Evolutionary conservation across 331 rosid species (phyloP).

Genomic region (Malus hybrid): DNA sequence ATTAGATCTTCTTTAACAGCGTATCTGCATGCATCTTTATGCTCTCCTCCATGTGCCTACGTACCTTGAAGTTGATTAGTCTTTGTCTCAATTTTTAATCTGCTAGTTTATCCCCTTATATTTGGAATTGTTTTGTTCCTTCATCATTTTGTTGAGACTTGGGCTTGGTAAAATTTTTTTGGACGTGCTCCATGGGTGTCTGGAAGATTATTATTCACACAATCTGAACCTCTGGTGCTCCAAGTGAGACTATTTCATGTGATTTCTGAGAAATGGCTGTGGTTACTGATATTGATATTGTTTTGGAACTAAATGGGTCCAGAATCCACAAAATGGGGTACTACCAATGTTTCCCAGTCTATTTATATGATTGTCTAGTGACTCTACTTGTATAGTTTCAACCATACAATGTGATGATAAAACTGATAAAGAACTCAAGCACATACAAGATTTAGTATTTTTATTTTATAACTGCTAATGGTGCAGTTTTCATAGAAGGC

Average conservation of each 20-base stretch:
- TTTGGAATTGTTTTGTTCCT: not conserved
- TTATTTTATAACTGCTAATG: not conserved
- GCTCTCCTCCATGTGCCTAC: not conserved
- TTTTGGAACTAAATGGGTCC: not conserved
- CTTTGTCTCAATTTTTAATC: not conserved
- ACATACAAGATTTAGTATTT: not conserved
- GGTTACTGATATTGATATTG: not conserved
- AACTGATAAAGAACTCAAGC: not conserved
- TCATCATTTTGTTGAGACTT: not conserved
- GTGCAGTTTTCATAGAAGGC: not conserved
- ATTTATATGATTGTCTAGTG: not conserved
- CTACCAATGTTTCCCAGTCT: not conserved
- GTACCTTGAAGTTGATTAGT: not conserved
- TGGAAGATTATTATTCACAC: not conserved
- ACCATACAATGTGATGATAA: not conserved
- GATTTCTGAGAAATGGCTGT: not conserved
- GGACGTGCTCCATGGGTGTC: not conserved
- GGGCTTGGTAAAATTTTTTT: not conserved
- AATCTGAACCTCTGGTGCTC: not conserved
- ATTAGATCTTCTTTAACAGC: not conserved
- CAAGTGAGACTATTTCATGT: not conserved
- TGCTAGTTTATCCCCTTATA: not conserved
- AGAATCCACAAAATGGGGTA: not conserved
- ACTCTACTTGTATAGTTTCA: not conserved
- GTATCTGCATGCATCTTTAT: not conserved